phyloP scores from a whole-genome alignment of 371 early-diverging fungal genomes.

The Mortierella sp. region DNA sequence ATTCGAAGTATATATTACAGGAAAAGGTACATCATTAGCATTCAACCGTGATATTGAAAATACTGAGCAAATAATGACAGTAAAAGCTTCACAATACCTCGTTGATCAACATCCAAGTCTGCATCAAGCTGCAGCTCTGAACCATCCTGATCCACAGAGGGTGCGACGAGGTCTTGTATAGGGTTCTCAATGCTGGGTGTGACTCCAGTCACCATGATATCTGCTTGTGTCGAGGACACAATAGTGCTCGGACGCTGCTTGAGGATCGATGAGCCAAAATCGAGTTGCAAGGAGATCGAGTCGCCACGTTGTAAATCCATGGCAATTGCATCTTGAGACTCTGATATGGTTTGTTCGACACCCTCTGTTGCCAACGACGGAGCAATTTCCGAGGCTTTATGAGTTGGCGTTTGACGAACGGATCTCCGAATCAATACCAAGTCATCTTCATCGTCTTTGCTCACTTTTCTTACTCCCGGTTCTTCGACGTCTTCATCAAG shows the following conservation, averaged over 20 bases:
- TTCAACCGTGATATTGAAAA: neutral
- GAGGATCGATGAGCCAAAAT: slow-evolving; percentile 50
- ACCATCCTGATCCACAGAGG: neutral
- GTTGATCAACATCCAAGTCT: neutral
- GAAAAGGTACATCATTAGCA: neutral
- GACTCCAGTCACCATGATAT: neutral
- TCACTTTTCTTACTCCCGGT: neutral
- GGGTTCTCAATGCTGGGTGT: neutral
- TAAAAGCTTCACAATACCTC: neutral
- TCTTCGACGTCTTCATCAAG: neutral
- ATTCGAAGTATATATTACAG: neutral
- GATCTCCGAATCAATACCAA: neutral
- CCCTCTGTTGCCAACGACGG: neutral
- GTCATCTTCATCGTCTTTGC: neutral
- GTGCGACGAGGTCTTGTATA: neutral
- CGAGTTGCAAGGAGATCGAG: slow-evolving; percentile 19
- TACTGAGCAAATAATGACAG: neutral
- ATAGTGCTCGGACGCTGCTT: slow-evolving; percentile 15
- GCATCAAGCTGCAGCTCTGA: neutral
- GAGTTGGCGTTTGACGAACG: neutral
- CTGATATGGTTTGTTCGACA: neutral
- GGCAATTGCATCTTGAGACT: no score
- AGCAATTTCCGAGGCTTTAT: neutral
- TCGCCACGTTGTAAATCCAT: neutral
- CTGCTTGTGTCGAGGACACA: neutral